phyloP scores from a whole-genome alignment of 371 early-diverging fungal species.

The Rhizopus arrhizus region DNA sequence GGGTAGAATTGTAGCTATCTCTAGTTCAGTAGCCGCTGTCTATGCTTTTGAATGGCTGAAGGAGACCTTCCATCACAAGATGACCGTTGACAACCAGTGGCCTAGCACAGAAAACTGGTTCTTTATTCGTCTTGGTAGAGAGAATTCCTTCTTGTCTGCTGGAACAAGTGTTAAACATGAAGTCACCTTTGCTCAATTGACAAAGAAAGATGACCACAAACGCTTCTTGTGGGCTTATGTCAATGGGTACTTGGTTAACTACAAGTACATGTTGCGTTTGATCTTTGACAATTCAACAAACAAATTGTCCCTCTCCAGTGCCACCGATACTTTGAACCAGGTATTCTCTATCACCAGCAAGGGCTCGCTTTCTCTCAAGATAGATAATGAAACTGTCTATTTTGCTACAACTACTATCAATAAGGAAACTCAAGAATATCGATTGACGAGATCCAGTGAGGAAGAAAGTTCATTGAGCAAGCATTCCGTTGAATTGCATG shows the following conservation, averaged over 20 bases:
- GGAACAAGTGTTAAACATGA: constrained; percentile 26
- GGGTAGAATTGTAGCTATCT: constrained; percentile 35
- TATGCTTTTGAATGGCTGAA: constrained; percentile 41
- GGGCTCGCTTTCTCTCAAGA: constrained; percentile 27
- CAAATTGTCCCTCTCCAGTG: constrained; percentile 34
- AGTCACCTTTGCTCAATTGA: constrained; percentile 34
- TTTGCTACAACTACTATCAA: constrained; percentile 2
- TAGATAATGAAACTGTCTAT: constrained; percentile 25
- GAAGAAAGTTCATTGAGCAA: not conserved
- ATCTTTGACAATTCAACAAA: constrained; percentile 24
- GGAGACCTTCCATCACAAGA: constrained; percentile 31
- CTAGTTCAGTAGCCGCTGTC: constrained; percentile 28
- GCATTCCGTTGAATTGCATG: constrained; percentile 34
- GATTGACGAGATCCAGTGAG: not conserved
- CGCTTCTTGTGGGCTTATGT: constrained; percentile 56
- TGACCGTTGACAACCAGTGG: constrained; percentile 37
- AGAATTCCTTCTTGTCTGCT: constrained; percentile 41
- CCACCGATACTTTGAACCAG: constrained; percentile 30
- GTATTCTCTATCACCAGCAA: constrained; percentile 27
- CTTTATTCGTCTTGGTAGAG: constrained; percentile 41
- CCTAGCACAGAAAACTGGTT: constrained; percentile 42
- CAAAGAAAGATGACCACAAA: constrained; percentile 36
- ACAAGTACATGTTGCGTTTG: constrained; percentile 50
- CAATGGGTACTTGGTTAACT: constrained; percentile 57
- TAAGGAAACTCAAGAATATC: constrained; percentile 3